A percentile compares a stretch with the other conserved stretches of the same genome.
phyloP scores from a whole-genome alignment of 2,329 filamentous ascomycete genomes.

The Zopfia rhizophila region DNA sequence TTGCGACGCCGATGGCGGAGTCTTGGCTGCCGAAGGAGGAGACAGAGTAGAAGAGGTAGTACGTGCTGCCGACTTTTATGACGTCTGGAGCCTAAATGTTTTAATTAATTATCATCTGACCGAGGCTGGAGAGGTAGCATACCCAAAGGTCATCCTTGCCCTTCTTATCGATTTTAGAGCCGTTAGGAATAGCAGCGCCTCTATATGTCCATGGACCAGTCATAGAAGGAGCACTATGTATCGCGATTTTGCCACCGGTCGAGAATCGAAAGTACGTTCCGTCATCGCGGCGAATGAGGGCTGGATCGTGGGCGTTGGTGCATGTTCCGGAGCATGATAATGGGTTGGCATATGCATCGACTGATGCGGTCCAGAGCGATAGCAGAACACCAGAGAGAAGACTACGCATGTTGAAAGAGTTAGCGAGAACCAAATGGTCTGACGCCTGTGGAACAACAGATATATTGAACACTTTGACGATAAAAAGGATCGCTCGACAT shows the following conservation, averaged over 20 bases:
- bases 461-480: no score
- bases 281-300: conserved; percentile 60
- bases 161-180: conserved; percentile 57
- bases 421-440: no score
- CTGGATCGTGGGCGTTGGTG: conserved; percentile 61
- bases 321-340: conserved; percentile 54
- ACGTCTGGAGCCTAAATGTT: conserved; percentile 70
- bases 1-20: conserved; percentile 70
- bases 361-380: conserved; percentile 28
- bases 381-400: conserved; percentile 1
- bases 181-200: conserved; percentile 58
- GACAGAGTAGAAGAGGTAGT: conserved; percentile 75
- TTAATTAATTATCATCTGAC: neutral
- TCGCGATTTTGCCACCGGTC: conserved; percentile 61
- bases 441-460: no score
- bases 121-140: conserved; percentile 13
- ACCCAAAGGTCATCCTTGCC: conserved; percentile 64
- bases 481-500: no score
- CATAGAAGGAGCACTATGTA: conserved; percentile 60
- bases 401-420: conserved; percentile 18
- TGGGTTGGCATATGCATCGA: conserved; percentile 52
- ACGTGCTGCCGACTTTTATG: conserved; percentile 64
- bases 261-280: conserved; percentile 65
- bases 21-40: conserved; percentile 69
- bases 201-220: conserved; percentile 63